These are phyloP conservation scores for Fusarium sublunatum DNA, from an alignment of 2,329 filamentous ascomycete species.

Conservation along the genomic window DNA sequence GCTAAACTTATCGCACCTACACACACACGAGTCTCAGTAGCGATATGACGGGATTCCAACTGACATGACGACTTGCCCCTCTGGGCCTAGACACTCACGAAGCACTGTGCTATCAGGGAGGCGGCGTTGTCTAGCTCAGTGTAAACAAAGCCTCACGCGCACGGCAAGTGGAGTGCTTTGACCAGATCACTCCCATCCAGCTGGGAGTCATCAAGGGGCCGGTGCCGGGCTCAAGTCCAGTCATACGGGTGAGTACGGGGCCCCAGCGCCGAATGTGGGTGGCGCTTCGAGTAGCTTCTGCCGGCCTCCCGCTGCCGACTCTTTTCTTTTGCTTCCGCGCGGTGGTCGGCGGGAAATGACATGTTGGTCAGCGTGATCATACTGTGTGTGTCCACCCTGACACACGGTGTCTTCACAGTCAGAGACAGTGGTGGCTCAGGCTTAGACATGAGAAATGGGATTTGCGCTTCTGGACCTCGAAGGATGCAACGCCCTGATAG, in stretches of 20 bases:
- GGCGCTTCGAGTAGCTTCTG: constrained; percentile 43
- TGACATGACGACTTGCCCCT: constrained; percentile 41
- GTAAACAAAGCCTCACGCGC: constrained; percentile 23
- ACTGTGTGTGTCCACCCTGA: constrained; percentile 27
- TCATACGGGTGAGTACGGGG: constrained; percentile 39
- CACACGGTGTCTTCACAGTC: constrained; percentile 24
- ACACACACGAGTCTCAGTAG: constrained; percentile 19
- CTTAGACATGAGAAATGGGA: constrained; percentile 30
- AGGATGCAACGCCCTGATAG: constrained; percentile 39
- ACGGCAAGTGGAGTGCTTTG: constrained; percentile 30
- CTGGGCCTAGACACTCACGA: constrained; percentile 17
- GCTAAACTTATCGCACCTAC: constrained; percentile 12
- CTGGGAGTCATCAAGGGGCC: constrained; percentile 38
- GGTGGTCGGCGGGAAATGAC: constrained; percentile 44
- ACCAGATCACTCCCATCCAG: constrained; percentile 17
- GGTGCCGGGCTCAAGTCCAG: constrained; percentile 35
- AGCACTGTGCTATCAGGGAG: constrained; percentile 32
- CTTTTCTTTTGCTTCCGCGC: constrained; percentile 3
- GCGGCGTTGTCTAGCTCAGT: constrained; percentile 21
- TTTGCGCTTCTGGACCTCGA: constrained; percentile 38
- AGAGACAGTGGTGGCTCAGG: constrained; percentile 3
- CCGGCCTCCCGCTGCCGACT: constrained; percentile 26
- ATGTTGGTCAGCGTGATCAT: constrained; percentile 45
- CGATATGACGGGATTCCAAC: constrained; percentile 33
- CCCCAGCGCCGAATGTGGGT: constrained; percentile 32